These are phyloP conservation scores for Stephania yunnanensis DNA, from an alignment of 164 flowering plant genomes.

Conservation along the genomic window DNA sequence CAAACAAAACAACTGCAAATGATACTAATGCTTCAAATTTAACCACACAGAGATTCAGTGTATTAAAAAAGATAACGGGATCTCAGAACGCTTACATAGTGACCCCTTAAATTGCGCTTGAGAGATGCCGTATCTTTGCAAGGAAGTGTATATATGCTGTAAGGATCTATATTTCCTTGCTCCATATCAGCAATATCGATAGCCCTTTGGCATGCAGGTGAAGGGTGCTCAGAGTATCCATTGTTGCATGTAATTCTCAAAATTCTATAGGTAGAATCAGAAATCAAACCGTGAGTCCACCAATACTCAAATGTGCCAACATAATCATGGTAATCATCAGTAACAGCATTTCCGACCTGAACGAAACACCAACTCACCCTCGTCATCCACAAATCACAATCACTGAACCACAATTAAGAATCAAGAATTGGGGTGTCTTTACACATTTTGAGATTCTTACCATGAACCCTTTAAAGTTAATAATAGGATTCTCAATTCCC, in stretches of 20 bases:
- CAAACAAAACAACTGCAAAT: too few species aligned
- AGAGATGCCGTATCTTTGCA: conserved; percentile 56
- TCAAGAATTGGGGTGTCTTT: background rate
- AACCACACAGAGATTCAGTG: background rate
- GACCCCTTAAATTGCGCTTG: conserved; percentile 58
- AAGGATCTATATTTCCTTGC: conserved; percentile 83
- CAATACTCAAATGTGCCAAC: conserved; percentile 94
- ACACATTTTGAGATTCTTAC: conserved; percentile 30
- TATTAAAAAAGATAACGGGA: background rate
- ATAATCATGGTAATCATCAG: conserved; percentile 84
- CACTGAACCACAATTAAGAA: background rate
- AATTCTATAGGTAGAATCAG: conserved; percentile 69
- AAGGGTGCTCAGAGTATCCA: conserved; percentile 70
- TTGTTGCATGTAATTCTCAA: conserved; percentile 44
- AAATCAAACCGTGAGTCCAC: conserved; percentile 96
- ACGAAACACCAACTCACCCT: background rate
- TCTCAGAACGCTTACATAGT: conserved; percentile 54
- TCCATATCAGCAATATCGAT: conserved; percentile 49
- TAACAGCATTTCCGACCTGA: conserved; percentile 97
- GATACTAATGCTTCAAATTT: background rate
- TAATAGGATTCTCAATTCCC: conserved; percentile 54
- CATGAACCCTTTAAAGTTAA: conserved; percentile 89
- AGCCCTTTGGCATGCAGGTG: conserved; percentile 56
- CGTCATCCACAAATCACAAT: background rate
- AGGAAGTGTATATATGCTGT: conserved; percentile 80